These are phyloP conservation scores for Pachyrhizus erosus DNA, from an alignment of 306 rosid species.

Conservation along the genomic window DNA sequence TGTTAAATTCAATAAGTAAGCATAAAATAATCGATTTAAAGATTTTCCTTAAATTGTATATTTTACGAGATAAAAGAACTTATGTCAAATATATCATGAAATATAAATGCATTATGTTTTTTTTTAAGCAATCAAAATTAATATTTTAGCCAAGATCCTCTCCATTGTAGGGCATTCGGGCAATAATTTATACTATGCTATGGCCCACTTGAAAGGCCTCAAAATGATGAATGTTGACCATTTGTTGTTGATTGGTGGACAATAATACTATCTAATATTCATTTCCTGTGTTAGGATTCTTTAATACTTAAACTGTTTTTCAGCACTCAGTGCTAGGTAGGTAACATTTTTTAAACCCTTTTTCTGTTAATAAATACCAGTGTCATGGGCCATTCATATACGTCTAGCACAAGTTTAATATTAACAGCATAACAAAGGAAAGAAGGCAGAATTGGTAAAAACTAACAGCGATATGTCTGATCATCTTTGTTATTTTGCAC, in stretches of 20 bases:
- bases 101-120: no score
- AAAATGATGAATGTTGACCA: conserved; percentile 37
- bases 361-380: no score
- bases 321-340: neutral
- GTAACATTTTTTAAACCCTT: neutral
- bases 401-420: neutral
- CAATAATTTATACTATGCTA: neutral
- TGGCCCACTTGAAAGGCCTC: conserved; percentile 1
- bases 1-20: neutral
- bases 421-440: no score
- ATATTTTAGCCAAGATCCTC: neutral
- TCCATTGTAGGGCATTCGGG: neutral
- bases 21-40: neutral
- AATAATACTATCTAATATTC: neutral
- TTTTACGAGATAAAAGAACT: neutral
- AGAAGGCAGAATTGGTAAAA: no score
- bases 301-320: neutral
- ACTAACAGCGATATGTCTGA: no score
- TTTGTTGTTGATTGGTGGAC: conserved; percentile 6
- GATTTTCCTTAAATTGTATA: neutral
- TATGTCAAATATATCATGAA: neutral
- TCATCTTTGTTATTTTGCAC: no score
- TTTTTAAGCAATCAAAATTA: no score
- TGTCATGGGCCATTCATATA: no score
- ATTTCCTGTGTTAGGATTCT: neutral